phyloP scores from a whole-genome alignment of 768 basidiomycete species.

The Xanthoconium purpureum region DNA sequence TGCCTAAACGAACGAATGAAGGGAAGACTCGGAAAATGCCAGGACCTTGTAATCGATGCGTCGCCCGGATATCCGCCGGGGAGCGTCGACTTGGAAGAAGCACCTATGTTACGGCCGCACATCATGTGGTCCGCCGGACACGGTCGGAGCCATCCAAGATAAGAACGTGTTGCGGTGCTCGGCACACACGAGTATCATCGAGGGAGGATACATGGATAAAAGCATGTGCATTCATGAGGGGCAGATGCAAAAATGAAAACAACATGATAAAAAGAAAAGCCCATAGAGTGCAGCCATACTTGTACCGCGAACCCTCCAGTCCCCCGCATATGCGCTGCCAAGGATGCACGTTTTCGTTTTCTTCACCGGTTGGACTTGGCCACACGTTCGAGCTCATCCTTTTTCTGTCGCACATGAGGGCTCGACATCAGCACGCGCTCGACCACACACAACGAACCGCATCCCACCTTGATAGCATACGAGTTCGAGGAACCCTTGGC shows the following conservation, averaged over 20 bases:
- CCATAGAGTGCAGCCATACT: constrained; percentile 25
- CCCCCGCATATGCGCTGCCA: neutral
- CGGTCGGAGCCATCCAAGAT: neutral
- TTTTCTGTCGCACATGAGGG: constrained; percentile 59
- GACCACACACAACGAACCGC: neutral
- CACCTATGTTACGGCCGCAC: neutral
- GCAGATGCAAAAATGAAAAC: constrained; percentile 12
- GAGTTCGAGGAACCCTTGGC: constrained; percentile 99
- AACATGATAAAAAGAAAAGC: constrained; percentile 15
- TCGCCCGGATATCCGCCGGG: neutral
- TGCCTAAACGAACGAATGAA: neutral
- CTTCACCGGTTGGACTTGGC: constrained; percentile 99
- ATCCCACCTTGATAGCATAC: constrained; percentile 92
- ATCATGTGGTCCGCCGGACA: neutral
- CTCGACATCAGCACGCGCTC: constrained; percentile 1
- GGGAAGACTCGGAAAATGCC: constrained; percentile 17
- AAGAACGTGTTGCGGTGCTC: constrained; percentile 2
- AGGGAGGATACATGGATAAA: constrained; percentile 18
- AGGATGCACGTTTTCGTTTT: constrained; percentile 34
- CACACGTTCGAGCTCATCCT: constrained; percentile 99
- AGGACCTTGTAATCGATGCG: constrained; percentile 1
- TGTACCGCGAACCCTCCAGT: constrained; percentile 11
- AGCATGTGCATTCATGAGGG: constrained; percentile 29
- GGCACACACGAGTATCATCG: constrained; percentile 8
- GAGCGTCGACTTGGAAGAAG: neutral